Evolutionary conservation across 1,284 basidiomycete genomes (phyloP), one percentile per base, ranked within the genome.

Genomic region (Ceratobasidium sp.): DNA sequence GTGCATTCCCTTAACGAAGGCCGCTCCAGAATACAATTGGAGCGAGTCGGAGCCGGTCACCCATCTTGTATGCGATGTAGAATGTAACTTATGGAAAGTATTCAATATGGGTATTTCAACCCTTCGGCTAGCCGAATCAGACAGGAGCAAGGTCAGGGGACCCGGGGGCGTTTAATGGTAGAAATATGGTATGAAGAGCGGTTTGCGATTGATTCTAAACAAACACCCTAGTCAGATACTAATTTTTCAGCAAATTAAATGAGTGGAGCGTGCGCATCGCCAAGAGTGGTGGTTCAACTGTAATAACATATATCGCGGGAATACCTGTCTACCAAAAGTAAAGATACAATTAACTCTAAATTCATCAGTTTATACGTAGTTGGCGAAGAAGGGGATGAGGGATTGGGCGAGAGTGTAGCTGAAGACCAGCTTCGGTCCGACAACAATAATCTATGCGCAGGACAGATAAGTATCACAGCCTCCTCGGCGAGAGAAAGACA

Each of bases 351-450:
- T 34, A 61, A 61, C 29, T 61, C 57, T 61, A 61, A 40, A 74
- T 74, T 40, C 52, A 25, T 19, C 19, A 1, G 22, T 29, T 78
- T 84, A 94, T 77, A 94, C 93, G 84, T 95, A 96, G 84, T 96
- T 92, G 74, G 93, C 91, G 84, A 98, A 98, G 83, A 93, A 88
- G 59, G 97, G 97, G 86, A 99, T 99, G 83, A 99, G 88, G 29
- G 92, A 94, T 85, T 99, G 97, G 5, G 97, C 97, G 9, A 99
- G 89, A 34, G 97, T 99, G 87, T 98, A 99, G 81, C 94, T 96
- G 89, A 99, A 99, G 80, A 99, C 95, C 54, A 99, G 90, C 87
- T 99, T 99, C 76, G 97, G 97, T 71, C 97, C 97, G 43, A 99
- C 97, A 77, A 99, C 96, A 51, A 99, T 89, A 81, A 99, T 95